Evolutionary conservation across 1,139 yeast species (phyloP), one percentile per base, ranked within the genome.

Genomic region (Meyerozyma carpophila): DNA sequence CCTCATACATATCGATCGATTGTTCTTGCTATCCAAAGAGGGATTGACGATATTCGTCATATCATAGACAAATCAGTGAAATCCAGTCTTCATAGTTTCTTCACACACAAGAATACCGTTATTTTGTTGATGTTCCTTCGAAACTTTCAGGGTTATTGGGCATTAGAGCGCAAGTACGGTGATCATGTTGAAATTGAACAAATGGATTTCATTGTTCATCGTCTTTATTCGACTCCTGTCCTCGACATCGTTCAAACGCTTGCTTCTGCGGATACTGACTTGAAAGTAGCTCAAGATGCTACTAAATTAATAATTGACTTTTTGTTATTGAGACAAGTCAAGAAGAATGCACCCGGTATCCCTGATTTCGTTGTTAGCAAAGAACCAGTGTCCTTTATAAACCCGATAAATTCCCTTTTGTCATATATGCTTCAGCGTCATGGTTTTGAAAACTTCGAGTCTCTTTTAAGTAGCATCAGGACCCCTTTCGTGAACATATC

Each of bases 111-210:
- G 9, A 70, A 66, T 41, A 61, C 80, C 32, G 57, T 62, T 1
- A 54, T 72, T 37, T 49, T 79, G 2, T 54, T 76, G 7, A 56
- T 70, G 5, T 61, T 79, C 21, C 63, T 79, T 28, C 65, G 76
- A 45, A 57, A 68, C 14, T 82, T 81, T 54, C 86, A 84, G 53
- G 81, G 82, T 13, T 76, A 75, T 39, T 77, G 78, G 70, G 67
- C 74, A 20, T 61, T 83, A 32, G 65, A 60, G 43, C 70, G 89
- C 47, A 82, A 82, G 51, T 70, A 69, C 40, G 93, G 90, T 13
- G 84, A 81, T 7, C 93, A 85, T 62, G 86, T 84, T 18, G 77
- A 77, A 44, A 67, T 67, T 42, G 89, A 84, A 54, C 64, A 69
- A 36, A 63, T 66, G 37, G 75, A 73, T 47, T 81, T 70, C 54